Evolutionary conservation across 129 eudicot species (phyloP).

Genomic region (Escallonia rubra): DNA sequence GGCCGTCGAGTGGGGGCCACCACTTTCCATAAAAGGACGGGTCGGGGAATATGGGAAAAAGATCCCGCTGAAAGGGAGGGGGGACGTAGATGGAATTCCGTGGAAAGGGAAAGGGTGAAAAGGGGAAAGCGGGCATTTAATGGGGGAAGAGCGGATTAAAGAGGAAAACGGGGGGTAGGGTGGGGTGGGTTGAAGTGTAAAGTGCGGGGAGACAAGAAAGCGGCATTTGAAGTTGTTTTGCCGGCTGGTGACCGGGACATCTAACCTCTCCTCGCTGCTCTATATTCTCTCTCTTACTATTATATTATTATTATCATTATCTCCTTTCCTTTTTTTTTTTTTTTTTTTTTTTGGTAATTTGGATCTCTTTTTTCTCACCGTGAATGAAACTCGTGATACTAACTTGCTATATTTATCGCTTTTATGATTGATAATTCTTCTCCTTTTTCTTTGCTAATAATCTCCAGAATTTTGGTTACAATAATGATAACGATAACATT

Average conservation of each 20-base stretch:
- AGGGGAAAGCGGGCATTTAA: slow-evolving; percentile 7
- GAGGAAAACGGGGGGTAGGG: slow-evolving; percentile 36
- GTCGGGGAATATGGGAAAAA: no score
- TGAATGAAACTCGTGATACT: no score
- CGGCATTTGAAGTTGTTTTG: slow-evolving; percentile 51
- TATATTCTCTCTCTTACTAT: slow-evolving; percentile 5
- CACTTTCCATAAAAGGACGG: not conserved
- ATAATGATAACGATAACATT: no score
- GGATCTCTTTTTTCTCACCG: not conserved
- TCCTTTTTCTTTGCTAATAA: no score
- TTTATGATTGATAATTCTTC: no score
- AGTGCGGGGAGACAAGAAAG: slow-evolving; percentile 56
- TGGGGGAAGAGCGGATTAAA: slow-evolving; percentile 4
- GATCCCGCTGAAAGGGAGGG: not conserved
- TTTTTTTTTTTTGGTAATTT: no score
- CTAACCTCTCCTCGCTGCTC: slow-evolving; percentile 11
- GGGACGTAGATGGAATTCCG: not conserved
- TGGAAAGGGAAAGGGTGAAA: not conserved
- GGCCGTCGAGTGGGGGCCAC: not conserved
- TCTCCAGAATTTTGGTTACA: no score
- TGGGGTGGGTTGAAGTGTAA: slow-evolving; percentile 30
- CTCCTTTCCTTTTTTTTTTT: slow-evolving; percentile 1
- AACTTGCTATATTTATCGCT: no score
- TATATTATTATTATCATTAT: not conserved
- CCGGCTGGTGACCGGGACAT: slow-evolving; percentile 54